Percentiles rank a stretch among this genome's conserved stretches.
Conservation (phyloP, 768 basidiomycete species). For the Dioszegia hungarica region DNA sequence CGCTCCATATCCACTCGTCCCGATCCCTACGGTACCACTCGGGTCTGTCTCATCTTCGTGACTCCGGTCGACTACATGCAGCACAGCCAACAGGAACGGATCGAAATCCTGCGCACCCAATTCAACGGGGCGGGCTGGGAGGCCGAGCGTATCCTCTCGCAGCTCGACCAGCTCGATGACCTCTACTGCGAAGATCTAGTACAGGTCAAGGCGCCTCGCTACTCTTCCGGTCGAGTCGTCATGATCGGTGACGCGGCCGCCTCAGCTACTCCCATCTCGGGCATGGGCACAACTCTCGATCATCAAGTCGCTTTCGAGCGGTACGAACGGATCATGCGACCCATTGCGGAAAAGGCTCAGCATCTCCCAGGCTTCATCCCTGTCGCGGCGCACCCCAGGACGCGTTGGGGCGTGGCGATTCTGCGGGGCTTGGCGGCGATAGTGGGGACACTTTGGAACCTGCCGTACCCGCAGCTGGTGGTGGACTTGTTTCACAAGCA, state of each 20-base stretch:
- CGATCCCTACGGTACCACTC: background rate
- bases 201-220: conserved; percentile 17
- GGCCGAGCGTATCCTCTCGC: background rate
- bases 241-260: conserved; percentile 36
- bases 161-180: conserved; percentile 18
- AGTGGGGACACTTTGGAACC: background rate
- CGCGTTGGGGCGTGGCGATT: background rate
- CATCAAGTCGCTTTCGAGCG: conserved; percentile 25
- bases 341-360: background rate
- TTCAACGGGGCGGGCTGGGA: background rate
- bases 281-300: conserved; percentile 34
- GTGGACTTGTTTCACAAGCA: background rate
- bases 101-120: background rate
- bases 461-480: background rate
- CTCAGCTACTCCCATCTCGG: conserved; percentile 28
- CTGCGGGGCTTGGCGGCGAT: background rate
- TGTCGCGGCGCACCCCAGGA: background rate
- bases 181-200: conserved; percentile 25
- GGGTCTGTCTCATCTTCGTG: background rate
- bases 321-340: background rate
- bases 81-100: background rate
- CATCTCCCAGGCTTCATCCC: background rate
- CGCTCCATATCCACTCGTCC: background rate
- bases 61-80: background rate
- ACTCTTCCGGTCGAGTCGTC: conserved; percentile 20